A percentile compares a stretch with the other conserved stretches of the same genome.
Evolutionary conservation across 1,284 basidiomycete species (phyloP).

Genomic region (Ustilago lituana): DNA sequence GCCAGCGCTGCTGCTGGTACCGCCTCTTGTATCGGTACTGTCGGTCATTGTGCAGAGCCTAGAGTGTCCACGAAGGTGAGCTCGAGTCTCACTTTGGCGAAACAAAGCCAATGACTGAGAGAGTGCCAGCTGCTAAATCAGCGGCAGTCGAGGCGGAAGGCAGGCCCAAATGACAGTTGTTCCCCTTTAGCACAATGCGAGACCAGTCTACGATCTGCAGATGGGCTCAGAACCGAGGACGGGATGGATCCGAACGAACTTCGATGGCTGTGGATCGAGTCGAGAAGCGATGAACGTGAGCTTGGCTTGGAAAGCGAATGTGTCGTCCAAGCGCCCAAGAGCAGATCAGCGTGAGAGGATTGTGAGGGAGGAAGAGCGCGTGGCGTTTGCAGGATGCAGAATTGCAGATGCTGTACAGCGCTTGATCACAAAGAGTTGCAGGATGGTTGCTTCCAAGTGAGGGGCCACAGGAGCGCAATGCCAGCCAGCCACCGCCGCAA

Average conservation of each 20-base stretch:
- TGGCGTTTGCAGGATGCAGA: background rate
- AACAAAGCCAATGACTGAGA: background rate
- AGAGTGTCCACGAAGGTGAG: no score
- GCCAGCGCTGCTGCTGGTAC: constrained; percentile 2
- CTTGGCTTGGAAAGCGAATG: no score
- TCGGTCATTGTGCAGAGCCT: no score
- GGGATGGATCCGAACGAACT: constrained; percentile 1
- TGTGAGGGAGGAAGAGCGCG: no score
- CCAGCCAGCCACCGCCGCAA: constrained; percentile 5
- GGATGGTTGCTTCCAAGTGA: background rate
- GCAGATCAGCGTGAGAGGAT: constrained; percentile 6
- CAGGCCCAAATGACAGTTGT: no score
- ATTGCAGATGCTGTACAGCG: no score
- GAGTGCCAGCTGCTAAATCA: background rate
- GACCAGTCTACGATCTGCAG: background rate
- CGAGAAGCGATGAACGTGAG: no score
- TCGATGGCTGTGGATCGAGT: background rate
- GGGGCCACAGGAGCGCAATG: no score
- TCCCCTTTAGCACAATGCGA: no score
- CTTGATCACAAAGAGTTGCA: constrained; percentile 15
- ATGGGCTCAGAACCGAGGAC: background rate
- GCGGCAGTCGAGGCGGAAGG: background rate
- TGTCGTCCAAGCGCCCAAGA: no score
- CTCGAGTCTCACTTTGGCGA: background rate
- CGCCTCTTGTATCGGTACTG: no score